phyloP scores from a whole-genome alignment of 108 stramenopile genomes.

The Fragilaria crotonensis region DNA sequence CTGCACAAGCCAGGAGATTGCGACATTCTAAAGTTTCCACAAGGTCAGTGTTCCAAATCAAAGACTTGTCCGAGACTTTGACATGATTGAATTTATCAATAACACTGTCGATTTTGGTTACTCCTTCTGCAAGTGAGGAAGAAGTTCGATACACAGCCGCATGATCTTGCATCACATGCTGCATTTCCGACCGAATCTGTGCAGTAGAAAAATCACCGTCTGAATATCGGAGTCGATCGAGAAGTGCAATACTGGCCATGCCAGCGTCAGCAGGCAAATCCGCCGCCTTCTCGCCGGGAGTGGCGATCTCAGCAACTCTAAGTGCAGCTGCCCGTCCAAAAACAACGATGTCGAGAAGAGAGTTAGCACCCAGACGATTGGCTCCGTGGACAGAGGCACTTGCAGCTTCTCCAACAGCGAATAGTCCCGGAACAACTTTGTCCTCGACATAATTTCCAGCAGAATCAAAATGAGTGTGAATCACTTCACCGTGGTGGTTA shows the following conservation, averaged over 20 bases:
- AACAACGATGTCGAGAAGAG: constrained; percentile 97
- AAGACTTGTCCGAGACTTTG: constrained; percentile 86
- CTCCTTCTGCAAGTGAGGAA: constrained; percentile 81
- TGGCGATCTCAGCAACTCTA: constrained; percentile 91
- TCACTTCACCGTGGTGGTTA: constrained; percentile 93
- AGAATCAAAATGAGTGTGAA: constrained; percentile 80
- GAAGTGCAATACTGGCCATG: constrained; percentile 74
- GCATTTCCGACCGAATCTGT: constrained; percentile 89
- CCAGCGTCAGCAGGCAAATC: constrained; percentile 72
- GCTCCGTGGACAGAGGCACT: constrained; percentile 99
- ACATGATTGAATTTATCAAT: constrained; percentile 84
- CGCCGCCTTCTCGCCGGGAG: constrained; percentile 84
- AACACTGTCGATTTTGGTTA: constrained; percentile 80
- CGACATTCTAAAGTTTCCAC: constrained; percentile 93
- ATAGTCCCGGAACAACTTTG: constrained; percentile 92
- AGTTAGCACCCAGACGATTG: constrained; percentile 98
- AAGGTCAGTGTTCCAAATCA: constrained; percentile 99
- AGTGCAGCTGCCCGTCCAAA: constrained; percentile 97
- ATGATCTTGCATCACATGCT: constrained; percentile 97
- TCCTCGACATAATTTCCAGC: constrained; percentile 49
- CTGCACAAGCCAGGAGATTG: constrained; percentile 89
- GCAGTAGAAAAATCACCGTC: constrained; percentile 74
- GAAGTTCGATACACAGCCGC: constrained; percentile 97
- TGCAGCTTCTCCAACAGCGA: constrained; percentile 97
- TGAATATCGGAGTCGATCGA: constrained; percentile 86